Evolutionary conservation across 2,329 filamentous ascomycete genomes (phyloP).

Genomic region (Colletotrichum gloeosporioides): DNA sequence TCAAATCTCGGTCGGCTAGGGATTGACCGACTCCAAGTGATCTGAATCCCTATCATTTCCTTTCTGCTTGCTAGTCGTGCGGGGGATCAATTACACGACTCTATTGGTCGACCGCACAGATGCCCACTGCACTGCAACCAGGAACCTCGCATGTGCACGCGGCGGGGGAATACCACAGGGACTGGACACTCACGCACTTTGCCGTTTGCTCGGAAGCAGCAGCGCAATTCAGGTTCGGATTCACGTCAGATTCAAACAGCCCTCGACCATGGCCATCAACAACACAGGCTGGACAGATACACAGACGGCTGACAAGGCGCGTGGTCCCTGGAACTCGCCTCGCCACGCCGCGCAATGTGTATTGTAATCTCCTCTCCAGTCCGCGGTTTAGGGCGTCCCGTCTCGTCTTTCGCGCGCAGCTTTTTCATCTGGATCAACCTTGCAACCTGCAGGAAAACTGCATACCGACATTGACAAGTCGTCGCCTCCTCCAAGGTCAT

Average conservation of each 20-base stretch:
- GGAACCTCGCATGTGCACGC: background rate
- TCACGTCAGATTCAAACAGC: slow-evolving; percentile 1
- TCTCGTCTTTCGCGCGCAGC: background rate
- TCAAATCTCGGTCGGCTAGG: background rate
- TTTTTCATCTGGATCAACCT: slow-evolving; percentile 1
- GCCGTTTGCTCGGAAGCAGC: background rate
- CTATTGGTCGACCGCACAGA: slow-evolving; percentile 1
- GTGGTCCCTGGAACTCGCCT: background rate
- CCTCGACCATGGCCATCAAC: background rate
- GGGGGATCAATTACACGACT: background rate
- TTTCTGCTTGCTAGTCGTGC: background rate
- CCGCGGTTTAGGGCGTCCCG: background rate
- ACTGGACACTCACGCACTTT: background rate
- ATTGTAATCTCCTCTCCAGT: background rate
- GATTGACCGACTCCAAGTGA: background rate
- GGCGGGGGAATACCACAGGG: background rate
- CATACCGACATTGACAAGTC: background rate
- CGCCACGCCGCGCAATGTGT: background rate
- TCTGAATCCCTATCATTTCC: background rate
- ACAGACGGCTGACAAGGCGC: background rate
- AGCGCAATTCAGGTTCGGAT: background rate
- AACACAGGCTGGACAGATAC: background rate
- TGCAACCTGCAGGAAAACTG: slow-evolving; percentile 7
- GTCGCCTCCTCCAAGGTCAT: background rate
- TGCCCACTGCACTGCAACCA: slow-evolving; percentile 1